Conservation (phyloP, 2,329 filamentous ascomycete species). For the Botryotinia convoluta region DNA sequence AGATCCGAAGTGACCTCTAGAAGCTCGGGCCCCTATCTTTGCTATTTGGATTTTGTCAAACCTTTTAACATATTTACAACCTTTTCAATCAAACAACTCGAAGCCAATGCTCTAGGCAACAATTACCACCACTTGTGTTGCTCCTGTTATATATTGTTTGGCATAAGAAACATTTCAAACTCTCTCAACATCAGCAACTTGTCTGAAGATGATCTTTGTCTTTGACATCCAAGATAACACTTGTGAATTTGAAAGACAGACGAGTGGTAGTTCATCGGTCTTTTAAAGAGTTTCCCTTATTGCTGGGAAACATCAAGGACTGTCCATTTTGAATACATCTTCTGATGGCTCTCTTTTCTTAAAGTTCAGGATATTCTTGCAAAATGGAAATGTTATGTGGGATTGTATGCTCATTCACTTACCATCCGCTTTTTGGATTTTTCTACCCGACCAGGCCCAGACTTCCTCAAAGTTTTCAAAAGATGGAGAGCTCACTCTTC, state of each 20-base stretch:
- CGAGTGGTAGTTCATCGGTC: not conserved
- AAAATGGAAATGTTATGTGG: not conserved
- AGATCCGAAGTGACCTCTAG: not conserved
- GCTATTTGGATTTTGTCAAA: not conserved
- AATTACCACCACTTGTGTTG: not conserved
- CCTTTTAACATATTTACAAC: not conserved
- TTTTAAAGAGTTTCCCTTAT: not conserved
- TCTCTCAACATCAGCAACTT: not conserved
- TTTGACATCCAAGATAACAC: not conserved
- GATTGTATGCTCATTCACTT: not conserved
- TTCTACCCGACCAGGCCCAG: not conserved
- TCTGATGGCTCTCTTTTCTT: not conserved
- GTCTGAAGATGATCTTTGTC: not conserved
- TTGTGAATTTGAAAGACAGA: not conserved
- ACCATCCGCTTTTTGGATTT: not conserved
- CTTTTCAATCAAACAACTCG: not conserved
- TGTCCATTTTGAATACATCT: not conserved
- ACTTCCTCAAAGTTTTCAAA: not conserved
- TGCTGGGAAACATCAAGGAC: not conserved
- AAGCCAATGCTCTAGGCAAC: not conserved
- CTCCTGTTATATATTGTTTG: not conserved
- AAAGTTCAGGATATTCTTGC: not conserved
- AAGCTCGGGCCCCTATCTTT: not conserved
- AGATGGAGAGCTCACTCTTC: not conserved
- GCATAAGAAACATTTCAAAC: not conserved